A percentile compares a stretch with the other conserved stretches of the same genome.
phyloP scores from a whole-genome alignment of 768 basidiomycete genomes.

The Leccinum variicolor region DNA sequence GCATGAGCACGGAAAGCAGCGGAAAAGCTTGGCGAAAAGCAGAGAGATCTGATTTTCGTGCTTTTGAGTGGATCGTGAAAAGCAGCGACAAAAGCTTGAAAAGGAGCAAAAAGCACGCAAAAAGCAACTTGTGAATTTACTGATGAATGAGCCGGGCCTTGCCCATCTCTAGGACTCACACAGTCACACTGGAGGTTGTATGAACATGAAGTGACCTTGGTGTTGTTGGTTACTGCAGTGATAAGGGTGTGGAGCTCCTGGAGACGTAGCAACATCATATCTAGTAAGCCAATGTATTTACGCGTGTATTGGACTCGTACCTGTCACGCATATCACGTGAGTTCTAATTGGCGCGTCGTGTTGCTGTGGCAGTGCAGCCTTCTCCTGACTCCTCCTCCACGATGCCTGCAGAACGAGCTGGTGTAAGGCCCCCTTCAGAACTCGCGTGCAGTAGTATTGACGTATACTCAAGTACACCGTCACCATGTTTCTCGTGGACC shows the following conservation, averaged over 20 bases:
- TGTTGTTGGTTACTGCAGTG: no score
- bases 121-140: not conserved
- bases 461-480: constrained; percentile 62
- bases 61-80: not conserved
- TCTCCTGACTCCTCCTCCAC: constrained; percentile 21
- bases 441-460: not conserved
- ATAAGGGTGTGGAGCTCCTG: no score
- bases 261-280: no score
- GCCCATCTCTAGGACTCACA: no score
- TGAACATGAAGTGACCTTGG: no score
- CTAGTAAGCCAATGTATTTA: no score
- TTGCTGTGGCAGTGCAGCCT: constrained; percentile 9
- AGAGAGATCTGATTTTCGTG: not conserved
- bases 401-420: constrained; percentile 80
- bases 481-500: constrained; percentile 87
- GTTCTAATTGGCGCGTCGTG: constrained; percentile 25
- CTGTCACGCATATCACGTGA: constrained; percentile 34
- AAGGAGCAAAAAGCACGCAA: not conserved
- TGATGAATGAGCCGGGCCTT: no score
- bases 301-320: no score
- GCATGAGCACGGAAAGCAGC: not conserved
- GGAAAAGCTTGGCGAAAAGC: not conserved
- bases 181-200: no score
- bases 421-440: constrained; percentile 43
- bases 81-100: no score